phyloP scores from a whole-genome alignment of 345 rosid genomes.

The Tarenaya hassleriana region DNA sequence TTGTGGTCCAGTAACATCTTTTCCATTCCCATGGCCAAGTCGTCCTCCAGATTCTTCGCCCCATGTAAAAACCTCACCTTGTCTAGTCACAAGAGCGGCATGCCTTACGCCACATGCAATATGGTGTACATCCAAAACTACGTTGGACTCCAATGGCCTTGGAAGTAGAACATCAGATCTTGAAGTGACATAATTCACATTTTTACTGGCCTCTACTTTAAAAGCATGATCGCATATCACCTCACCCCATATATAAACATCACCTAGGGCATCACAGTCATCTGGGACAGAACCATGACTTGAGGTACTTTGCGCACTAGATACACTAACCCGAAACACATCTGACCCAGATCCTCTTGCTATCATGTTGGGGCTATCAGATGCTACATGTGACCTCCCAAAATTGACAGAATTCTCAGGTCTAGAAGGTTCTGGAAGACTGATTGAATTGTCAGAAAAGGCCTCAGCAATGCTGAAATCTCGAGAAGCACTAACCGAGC shows the following conservation, averaged over 20 bases:
- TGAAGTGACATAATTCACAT: constrained; percentile 42
- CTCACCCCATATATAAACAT: constrained; percentile 97
- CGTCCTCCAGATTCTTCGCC: constrained; percentile 95
- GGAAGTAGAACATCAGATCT: constrained; percentile 73
- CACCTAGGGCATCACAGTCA: constrained; percentile 94
- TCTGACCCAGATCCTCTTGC: constrained; percentile 80
- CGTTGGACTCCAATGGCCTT: constrained; percentile 71
- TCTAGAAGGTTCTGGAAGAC: constrained; percentile 46
- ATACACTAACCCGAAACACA: constrained; percentile 89
- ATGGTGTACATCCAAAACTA: constrained; percentile 83
- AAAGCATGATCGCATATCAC: constrained; percentile 58
- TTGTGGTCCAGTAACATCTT: constrained; percentile 68
- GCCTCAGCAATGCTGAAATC: constrained; percentile 62
- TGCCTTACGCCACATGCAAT: constrained; percentile 90
- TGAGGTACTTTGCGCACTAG: constrained; percentile 89
- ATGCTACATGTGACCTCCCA: constrained; percentile 86
- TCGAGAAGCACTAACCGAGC: constrained; percentile 62
- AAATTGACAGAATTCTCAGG: constrained; percentile 55
- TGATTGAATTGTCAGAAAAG: constrained; percentile 35
- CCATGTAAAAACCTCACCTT: constrained; percentile 95
- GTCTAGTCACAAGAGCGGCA: constrained; percentile 81
- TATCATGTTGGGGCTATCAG: constrained; percentile 73
- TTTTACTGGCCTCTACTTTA: constrained; percentile 55
- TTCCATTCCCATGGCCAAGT: constrained; percentile 88
- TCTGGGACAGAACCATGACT: constrained; percentile 97